Base-by-base conservation (phyloP, 148 eudicot genomes). In the Beta vulgaris region DNA sequence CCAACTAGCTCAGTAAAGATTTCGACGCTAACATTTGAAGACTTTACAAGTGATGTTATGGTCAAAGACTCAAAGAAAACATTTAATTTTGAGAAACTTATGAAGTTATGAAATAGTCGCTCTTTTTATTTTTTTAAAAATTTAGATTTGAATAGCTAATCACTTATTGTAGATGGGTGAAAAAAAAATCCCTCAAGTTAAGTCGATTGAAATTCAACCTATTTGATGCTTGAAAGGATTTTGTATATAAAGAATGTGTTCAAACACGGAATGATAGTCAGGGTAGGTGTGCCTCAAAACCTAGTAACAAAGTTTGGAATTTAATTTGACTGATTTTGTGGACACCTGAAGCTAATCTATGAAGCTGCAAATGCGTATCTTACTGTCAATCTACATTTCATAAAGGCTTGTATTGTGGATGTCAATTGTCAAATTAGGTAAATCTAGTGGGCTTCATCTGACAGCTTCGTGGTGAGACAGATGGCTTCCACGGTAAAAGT, bases 351-450 rank as follows among this genome's bases (percentile, higher is more conserved):
- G 74, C 34, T 54, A 32, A 35, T 71, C 39, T 71, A 36, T n/a
- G 74, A 55, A 29, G 11, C 63, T 23, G 63, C 43, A 16, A 32
- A 35, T 29, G 58, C 26, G 31, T 36, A 53, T 36, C 35, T 16
- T 71, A 71, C 63, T 53, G 48, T 34, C 59, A 71, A 36, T 26
- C 11, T 53, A 18, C 36, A 31, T 44, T 71, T 71, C 25, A 21
- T 15, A 18, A 54, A 54, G 74, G 63, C 54, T 32, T 71, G 74
- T 36, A n/a, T n/a, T n/a, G n/a, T n/a, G n/a, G 74, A 71, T 23
- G 40, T 71, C 63, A 71, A 71, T 54, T 23, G 40, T 71, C 63
- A 71, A 71, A 54, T 71, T 71, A 61, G 74, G 63, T 71, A 11
- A 54, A 23, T 48, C 21, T 6, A 54, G 40, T 55, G 48, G 74